Evolutionary conservation across 352 stramenopile species (phyloP).

Genomic region (Bremia lactucae): DNA sequence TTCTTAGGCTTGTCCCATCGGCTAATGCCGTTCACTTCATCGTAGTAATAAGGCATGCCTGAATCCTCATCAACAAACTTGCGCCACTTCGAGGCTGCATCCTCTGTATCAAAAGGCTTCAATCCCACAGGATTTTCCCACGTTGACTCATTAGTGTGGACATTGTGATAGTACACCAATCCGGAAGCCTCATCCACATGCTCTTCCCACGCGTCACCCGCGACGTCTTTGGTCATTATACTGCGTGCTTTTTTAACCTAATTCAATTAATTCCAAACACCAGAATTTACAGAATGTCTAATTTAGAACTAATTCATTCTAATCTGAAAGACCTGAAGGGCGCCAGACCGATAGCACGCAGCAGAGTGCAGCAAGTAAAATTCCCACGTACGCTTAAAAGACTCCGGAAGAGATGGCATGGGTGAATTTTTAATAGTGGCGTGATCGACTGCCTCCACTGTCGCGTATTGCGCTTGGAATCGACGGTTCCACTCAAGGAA

Average conservation of each 20-base stretch:
- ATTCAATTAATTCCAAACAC: neutral
- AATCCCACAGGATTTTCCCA: slow-evolving; percentile 53
- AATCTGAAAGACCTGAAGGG: slow-evolving; percentile 65
- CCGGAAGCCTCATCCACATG: slow-evolving; percentile 57
- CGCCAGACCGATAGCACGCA: slow-evolving; percentile 63
- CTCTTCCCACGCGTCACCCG: slow-evolving; percentile 46
- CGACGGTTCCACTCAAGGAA: slow-evolving; percentile 76
- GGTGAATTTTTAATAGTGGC: neutral
- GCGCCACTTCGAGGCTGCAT: slow-evolving; percentile 38
- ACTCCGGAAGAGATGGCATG: slow-evolving; percentile 43
- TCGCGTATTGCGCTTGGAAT: slow-evolving; percentile 51
- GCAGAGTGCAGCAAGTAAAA: slow-evolving; percentile 85
- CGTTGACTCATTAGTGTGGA: slow-evolving; percentile 48
- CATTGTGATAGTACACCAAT: slow-evolving; percentile 71
- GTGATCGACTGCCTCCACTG: slow-evolving; percentile 1
- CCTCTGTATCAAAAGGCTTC: slow-evolving; percentile 3
- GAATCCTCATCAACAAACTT: slow-evolving; percentile 53
- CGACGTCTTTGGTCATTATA: too few relatives aligned
- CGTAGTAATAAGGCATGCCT: slow-evolving; percentile 59
- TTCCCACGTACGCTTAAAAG: slow-evolving; percentile 80
- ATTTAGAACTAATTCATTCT: slow-evolving; percentile 25
- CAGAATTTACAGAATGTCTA: neutral
- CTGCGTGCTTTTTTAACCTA: neutral
- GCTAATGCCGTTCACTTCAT: slow-evolving; percentile 54
- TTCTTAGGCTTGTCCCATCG: slow-evolving; percentile 65